phyloP scores from a whole-genome alignment of 441 rosid genomes.

The Metrosideros polymorpha region DNA sequence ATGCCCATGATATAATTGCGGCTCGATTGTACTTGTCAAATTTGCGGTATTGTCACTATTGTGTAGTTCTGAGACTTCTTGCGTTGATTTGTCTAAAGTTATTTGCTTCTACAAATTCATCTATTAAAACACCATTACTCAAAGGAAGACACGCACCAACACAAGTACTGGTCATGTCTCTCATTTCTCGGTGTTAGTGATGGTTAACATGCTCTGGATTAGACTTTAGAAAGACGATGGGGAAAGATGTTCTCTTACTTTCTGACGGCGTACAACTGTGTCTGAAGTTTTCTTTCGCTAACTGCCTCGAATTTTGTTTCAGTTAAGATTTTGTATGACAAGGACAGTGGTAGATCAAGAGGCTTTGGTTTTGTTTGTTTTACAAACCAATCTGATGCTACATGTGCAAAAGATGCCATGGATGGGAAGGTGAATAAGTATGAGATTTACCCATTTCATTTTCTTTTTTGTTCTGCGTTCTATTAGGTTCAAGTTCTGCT shows the following conservation, averaged over 20 bases:
- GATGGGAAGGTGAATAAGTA: constrained; percentile 59
- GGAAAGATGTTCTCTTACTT: background rate
- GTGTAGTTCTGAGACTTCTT: background rate
- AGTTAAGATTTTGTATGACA: constrained; percentile 75
- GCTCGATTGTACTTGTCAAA: background rate
- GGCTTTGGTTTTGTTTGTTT: constrained; percentile 82
- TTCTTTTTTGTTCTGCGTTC: background rate
- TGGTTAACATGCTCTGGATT: background rate
- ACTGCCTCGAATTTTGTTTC: constrained; percentile 3
- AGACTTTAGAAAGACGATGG: background rate
- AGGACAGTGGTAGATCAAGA: constrained; percentile 70
- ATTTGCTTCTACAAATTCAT: background rate
- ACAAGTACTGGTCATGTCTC: background rate
- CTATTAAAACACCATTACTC: background rate
- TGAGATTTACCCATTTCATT: background rate
- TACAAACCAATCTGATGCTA: constrained; percentile 41
- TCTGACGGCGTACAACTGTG: background rate
- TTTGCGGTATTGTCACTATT: background rate
- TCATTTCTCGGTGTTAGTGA: background rate
- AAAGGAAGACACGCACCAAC: background rate
- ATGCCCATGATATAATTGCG: background rate
- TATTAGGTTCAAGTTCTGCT: background rate
- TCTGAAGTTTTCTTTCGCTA: background rate
- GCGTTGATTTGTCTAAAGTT: background rate
- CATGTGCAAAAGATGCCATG: constrained; percentile 72